These are phyloP conservation scores for Hypoxylon sp. DNA, from an alignment of 2,329 filamentous ascomycete genomes.

Conservation along the genomic window DNA sequence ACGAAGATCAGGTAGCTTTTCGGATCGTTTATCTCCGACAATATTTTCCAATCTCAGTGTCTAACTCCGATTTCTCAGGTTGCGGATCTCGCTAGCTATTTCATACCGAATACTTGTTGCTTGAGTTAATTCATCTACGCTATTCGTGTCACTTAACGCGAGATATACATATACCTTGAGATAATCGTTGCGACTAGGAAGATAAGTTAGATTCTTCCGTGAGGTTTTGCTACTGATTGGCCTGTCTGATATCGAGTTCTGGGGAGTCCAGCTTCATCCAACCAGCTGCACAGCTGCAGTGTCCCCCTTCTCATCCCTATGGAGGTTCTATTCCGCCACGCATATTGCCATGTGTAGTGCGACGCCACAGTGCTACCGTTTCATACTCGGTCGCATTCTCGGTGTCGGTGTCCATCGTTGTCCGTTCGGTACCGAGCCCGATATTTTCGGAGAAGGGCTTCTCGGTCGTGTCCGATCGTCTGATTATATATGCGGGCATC, in stretches of 20 bases:
- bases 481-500: not conserved
- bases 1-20: not conserved
- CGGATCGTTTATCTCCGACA: not conserved
- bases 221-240: not conserved
- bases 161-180: not conserved
- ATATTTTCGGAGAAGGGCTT: not conserved
- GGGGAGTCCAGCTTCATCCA: not conserved
- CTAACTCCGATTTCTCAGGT: not conserved
- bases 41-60: not conserved
- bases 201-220: not conserved
- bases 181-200: not conserved
- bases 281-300: not conserved
- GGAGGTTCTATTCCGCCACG: not conserved
- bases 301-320: not conserved
- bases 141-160: not conserved
- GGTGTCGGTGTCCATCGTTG: not conserved
- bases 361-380: conserved; percentile 1
- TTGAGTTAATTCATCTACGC: not conserved
- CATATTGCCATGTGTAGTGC: not conserved
- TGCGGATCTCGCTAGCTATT: not conserved
- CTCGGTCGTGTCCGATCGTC: not conserved
- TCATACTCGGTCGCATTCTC: conserved; percentile 9
- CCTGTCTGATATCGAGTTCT: not conserved
- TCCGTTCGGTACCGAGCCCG: conserved; percentile 9
- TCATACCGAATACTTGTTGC: not conserved